Base-by-base conservation (phyloP, 2,329 filamentous ascomycete species). In the Neofusicoccum sp. region DNA sequence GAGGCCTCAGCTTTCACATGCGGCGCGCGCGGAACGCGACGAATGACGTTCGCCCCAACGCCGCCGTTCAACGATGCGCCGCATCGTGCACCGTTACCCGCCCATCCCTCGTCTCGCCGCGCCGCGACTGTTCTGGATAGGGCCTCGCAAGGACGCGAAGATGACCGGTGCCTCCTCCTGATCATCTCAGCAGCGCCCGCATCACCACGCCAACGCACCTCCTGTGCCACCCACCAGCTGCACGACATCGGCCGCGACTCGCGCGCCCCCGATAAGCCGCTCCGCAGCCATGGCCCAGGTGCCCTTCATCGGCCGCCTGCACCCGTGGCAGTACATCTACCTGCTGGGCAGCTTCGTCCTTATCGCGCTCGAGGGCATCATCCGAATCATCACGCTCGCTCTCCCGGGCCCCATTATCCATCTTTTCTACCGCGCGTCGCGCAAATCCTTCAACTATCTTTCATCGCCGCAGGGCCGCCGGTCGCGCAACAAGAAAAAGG, bases 361-460 rank as follows among this genome's bases (percentile, higher is more conserved):
- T 38, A 88, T 98, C 62, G 82, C 86, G 48, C 82, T 96, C 66
- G 95, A 99, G 75, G 87, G 87, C 61, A 70, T 96, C 63, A 89
- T 96, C 68, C 87, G 93, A 68, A 80, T 96, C 62, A 85, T 96
- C 64, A 98, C 95, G 1, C 84, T 97, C 63, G 90, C 91, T 36
- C 84, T 99, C 43, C 95, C 93, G 28, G 84, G 87, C 26, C 88
- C 92, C 14, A 82, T 98, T 45, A 89, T 98, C 68, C 82, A 84
- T 61, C 84, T 97, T 67, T 92, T 87, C 74, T 97, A 98, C 75
- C 84, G 86, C 66, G 84, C 88, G 45, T 97, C 93, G 6, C 88
- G 91, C 67, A 85, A 86, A 30, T 74, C 96, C 6, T 98, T 97
- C 79, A 93, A 96, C 69, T 79, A 84, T 58, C 84, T 95, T 48